Conservation (phyloP, 2,329 filamentous ascomycete species). For the Aspergillus piperis region DNA sequence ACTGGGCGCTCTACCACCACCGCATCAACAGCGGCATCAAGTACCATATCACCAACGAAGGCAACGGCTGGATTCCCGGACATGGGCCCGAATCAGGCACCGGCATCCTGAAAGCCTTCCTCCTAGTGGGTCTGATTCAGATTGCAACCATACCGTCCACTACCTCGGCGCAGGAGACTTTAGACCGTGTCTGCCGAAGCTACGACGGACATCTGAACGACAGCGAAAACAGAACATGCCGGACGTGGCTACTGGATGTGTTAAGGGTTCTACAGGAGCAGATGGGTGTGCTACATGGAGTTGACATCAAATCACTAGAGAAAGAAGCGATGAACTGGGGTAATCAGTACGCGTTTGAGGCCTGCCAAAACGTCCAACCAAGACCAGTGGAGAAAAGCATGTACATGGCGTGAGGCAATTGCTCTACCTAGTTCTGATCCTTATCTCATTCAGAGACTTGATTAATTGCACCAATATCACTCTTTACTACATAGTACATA, state of each 20-base stretch:
- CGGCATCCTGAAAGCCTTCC: constrained; percentile 23
- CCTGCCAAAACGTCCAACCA: constrained; percentile 20
- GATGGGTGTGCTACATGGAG: not conserved
- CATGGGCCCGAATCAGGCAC: constrained; percentile 17
- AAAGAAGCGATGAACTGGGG: constrained; percentile 25
- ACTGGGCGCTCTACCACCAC: constrained; percentile 34
- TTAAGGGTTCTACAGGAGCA: constrained; percentile 16
- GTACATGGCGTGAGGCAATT: not conserved
- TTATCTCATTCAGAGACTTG: no score
- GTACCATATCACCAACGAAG: constrained; percentile 27
- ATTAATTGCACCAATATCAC: not conserved
- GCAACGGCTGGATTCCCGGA: constrained; percentile 22
- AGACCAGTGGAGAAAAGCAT: constrained; percentile 15
- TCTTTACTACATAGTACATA: no score
- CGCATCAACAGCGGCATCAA: constrained; percentile 18
- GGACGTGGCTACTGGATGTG: constrained; percentile 24
- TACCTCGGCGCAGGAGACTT: not conserved
- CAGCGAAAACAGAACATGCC: constrained; percentile 17
- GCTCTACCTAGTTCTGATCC: not conserved
- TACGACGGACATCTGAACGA: constrained; percentile 24
- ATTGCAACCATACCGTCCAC: constrained; percentile 21
- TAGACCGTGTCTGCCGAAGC: constrained; percentile 23
- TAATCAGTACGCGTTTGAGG: constrained; percentile 19
- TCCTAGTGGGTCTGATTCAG: constrained; percentile 27
- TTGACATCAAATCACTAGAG: constrained; percentile 19